Evolutionary conservation across 73 alveolate genomes (phyloP), one percentile per base, ranked within the genome.

Genomic region (Paramecium bursaria): DNA sequence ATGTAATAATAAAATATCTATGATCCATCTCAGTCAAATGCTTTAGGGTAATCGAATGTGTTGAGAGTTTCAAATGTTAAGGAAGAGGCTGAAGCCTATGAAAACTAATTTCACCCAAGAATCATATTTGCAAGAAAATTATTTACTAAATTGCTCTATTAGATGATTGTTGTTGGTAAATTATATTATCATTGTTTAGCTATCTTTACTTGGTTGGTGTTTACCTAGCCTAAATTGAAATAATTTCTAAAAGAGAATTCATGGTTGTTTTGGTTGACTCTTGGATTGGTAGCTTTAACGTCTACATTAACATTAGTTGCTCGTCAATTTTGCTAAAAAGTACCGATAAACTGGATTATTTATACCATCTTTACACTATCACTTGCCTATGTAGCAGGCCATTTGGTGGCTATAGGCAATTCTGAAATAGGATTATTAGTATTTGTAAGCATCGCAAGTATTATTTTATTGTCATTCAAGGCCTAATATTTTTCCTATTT

Each of bases 241-340:
- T 19, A 39, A 1, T 67, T 67, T n/a, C 44, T 67, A 67, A 57
- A 67, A 39, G 9, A 67, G 10, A 13, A 7, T 2, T 17, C 5
- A 21, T 67, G 82, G 82, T 9, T 67, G 10, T 67, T 67, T 67
- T 67, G 82, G 82, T 17, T 67, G 14, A 42, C 50, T 19, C 21
- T 67, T 17, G 82, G 60, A 5, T 10, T 67, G 19, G 33, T 53
- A 2, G 15, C 44, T 15, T 42, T 35, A 35, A 42, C 50, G 21
- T 5, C 82, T 31, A 67, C 60, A 67, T 19, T 57, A 26, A 29
- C 76, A 10, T 57, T 57, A 23, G n/a, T 57, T 26, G n/a, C n/a
- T n/a, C n/a, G 49, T 7, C 11, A 39, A 39, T 39, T 11, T 7
- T 39, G 49, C 11, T 39, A 39, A 39, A 39, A 39, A 11, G 11